phyloP scores from a whole-genome alignment of 2,329 filamentous ascomycete genomes.

The Paraphaeosphaeria minitans region DNA sequence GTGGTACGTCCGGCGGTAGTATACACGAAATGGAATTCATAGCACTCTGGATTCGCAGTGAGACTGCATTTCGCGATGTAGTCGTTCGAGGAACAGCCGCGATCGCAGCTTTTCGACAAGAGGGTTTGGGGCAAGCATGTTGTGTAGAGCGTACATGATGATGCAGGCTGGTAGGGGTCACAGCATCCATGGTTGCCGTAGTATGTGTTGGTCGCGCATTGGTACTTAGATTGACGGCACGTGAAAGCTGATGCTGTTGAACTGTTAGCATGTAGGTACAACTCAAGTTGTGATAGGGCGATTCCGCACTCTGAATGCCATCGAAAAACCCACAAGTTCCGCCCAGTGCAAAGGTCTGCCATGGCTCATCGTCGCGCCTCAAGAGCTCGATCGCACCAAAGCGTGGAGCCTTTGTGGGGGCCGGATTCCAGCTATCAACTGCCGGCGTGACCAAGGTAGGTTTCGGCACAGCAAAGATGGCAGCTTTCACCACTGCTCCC shows the following conservation, averaged over 20 bases:
- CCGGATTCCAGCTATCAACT: constrained; percentile 38
- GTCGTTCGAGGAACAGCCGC: constrained; percentile 33
- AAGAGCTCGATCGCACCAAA: constrained; percentile 30
- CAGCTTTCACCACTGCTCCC: constrained; percentile 29
- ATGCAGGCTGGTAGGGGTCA: constrained; percentile 21
- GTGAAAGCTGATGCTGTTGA: constrained; percentile 35
- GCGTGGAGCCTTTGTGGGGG: constrained; percentile 35
- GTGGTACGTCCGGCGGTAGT: constrained; percentile 18
- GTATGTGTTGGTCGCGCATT: constrained; percentile 42
- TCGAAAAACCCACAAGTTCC: constrained; percentile 41
- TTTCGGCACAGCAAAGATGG: constrained; percentile 35
- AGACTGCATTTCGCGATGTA: constrained; percentile 39
- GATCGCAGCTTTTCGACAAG: constrained; percentile 32
- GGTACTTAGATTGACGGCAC: constrained; percentile 28
- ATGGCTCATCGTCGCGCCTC: constrained; percentile 23
- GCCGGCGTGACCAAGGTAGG: constrained; percentile 33
- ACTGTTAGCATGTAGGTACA: constrained; percentile 12
- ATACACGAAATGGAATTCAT: constrained; percentile 36
- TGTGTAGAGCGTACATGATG: constrained; percentile 35
- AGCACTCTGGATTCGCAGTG: constrained; percentile 29
- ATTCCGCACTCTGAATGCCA: constrained; percentile 29
- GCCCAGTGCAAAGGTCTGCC: constrained; percentile 11
- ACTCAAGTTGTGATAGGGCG: not conserved
- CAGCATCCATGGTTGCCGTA: constrained; percentile 44
- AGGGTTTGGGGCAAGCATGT: constrained; percentile 35